These are phyloP conservation scores for Silene uniflora DNA, from an alignment of 148 eudicot species.

Conservation along the genomic window DNA sequence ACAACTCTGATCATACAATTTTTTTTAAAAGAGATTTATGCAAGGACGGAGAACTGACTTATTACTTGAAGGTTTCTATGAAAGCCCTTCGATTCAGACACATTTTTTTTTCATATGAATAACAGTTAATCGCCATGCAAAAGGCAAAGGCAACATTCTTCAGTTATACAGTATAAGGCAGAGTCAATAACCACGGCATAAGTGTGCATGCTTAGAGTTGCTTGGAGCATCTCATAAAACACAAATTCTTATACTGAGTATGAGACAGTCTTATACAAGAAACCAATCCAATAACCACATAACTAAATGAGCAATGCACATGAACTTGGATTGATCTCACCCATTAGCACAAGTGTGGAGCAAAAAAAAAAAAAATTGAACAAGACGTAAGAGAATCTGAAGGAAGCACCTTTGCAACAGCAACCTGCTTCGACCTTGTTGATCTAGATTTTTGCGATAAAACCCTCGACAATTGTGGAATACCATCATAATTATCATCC, in stretches of 20 bases:
- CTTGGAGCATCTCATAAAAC: background rate
- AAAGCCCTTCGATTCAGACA: too few species aligned
- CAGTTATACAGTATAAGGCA: too few species aligned
- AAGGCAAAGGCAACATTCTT: too few species aligned
- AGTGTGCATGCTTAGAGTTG: conserved; percentile 1
- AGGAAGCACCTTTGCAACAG: conserved; percentile 75
- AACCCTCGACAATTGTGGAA: conserved; percentile 67
- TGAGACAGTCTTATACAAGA: background rate
- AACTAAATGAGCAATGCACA: background rate
- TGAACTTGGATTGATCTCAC: background rate
- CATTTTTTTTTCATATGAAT: too few species aligned
- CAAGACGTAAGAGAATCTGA: background rate
- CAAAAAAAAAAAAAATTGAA: background rate
- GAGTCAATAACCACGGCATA: background rate
- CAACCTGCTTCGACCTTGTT: conserved; percentile 70
- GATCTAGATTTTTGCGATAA: conserved; percentile 66
- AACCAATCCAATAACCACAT: background rate
- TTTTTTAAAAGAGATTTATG: too few species aligned
- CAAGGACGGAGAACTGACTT: too few species aligned
- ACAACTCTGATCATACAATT: too few species aligned
- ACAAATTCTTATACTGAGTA: background rate
- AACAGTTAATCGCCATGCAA: too few species aligned
- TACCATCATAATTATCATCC: conserved; percentile 70
- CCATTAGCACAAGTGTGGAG: background rate
- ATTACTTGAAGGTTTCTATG: too few species aligned